Evolutionary conservation across 345 rosid species (phyloP), one percentile per base, ranked within the genome.

Genomic region (Rhodamnia argentea): DNA sequence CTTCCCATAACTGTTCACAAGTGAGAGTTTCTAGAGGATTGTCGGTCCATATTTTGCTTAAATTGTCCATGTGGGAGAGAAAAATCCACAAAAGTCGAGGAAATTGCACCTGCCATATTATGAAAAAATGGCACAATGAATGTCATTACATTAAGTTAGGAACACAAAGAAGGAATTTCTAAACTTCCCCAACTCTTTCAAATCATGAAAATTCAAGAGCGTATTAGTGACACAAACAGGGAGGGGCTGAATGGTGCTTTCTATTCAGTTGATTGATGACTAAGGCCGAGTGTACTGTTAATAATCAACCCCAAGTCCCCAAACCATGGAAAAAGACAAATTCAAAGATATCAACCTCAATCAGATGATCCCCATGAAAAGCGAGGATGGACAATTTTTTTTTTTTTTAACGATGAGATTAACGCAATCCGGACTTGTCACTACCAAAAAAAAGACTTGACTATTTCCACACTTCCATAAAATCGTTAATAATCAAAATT

Each of bases 61-160:
- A 5, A 2, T 0, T 18, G 24, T 70, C 2, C 47, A 70, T 37
- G 47, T 70, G 24, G 47, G 78, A 70, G 47, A 70, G 78, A 37
- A 18, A 7, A 13, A 70, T 9, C 5, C 2, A 4, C 13, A 0
- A 0, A 70, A 70, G 78, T 1, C 0, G 3, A 37, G 78, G 44
- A 37, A 70, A 4, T 37, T 37, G 40, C 3, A 37, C 40, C 40
- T 37, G 40, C 2, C 24, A 70, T 70, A 70, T 64, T 7, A 14
- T 3, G 29, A 64, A 16, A 53, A 60, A 27, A 37, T 32, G 44
- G 29, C 3, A 1, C 5, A 9, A 37, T 18, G 32, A 70, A 70
- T 9, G 20, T 18, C 6, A 0, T 16, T 2, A 9, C 47, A 32
- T 70, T 37, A 22, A 16, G 0, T 32, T 2, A 64, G 16, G 44